Conservation (phyloP, 139 green algal species). For the Klebsormidium nitens region DNA sequence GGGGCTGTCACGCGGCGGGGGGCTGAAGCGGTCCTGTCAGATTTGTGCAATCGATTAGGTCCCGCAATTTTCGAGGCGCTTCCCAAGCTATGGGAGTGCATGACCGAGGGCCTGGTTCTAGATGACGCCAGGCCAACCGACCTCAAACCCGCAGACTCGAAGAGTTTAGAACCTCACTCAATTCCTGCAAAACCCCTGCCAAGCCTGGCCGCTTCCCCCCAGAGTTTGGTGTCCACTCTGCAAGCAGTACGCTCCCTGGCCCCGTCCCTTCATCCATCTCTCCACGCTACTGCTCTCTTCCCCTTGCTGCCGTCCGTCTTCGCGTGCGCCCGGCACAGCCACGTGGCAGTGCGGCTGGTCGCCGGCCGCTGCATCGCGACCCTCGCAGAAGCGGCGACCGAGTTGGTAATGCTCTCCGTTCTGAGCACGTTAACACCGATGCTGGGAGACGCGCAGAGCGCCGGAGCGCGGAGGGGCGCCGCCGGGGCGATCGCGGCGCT, state of each 20-base stretch:
- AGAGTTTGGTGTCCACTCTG: conserved; percentile 30
- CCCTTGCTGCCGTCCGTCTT: conserved; percentile 51
- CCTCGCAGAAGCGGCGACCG: conserved; percentile 24
- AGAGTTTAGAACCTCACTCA: no score
- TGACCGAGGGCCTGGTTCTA: conserved; percentile 45
- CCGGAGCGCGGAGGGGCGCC: conserved; percentile 33
- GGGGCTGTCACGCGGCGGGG: conserved; percentile 43
- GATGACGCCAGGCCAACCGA: background rate
- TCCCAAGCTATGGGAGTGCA: conserved; percentile 60
- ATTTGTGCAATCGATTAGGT: conserved; percentile 47
- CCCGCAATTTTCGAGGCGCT: conserved; percentile 49
- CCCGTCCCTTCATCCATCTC: conserved; percentile 41
- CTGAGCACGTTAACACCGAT: conserved; percentile 36
- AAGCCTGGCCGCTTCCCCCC: background rate
- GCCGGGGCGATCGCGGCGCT: conserved; percentile 13
- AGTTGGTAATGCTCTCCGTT: conserved; percentile 29
- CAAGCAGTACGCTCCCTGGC: conserved; percentile 67
- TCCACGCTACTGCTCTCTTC: conserved; percentile 45
- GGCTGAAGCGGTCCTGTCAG: conserved; percentile 58
- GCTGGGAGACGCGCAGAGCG: conserved; percentile 25
- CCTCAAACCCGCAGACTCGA: conserved; percentile 9
- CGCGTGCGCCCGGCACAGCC: conserved; percentile 13
- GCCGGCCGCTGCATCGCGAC: conserved; percentile 43
- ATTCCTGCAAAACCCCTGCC: no score
- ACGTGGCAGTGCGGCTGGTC: conserved; percentile 46